phyloP scores from a whole-genome alignment of 2,329 filamentous ascomycete genomes.

The Paracorniculantispora psalliotae region DNA sequence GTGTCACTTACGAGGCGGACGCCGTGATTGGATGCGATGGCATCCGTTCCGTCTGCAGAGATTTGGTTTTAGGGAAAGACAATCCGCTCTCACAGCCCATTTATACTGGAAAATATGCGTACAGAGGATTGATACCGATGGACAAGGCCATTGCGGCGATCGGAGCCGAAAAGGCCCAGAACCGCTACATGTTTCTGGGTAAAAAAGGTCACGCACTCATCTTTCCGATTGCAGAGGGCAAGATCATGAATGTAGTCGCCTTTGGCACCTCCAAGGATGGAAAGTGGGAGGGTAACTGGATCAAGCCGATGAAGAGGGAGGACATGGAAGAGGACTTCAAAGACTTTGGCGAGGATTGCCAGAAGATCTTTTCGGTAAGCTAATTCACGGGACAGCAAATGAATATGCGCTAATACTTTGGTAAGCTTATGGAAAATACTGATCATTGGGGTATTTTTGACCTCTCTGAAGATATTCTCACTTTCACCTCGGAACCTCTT shows the following conservation, averaged over 20 bases:
- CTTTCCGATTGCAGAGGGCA: slow-evolving; percentile 52
- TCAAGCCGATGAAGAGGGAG: slow-evolving; percentile 9
- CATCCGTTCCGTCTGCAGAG: slow-evolving; percentile 52
- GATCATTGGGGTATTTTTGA: slow-evolving; percentile 12
- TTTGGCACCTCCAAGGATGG: slow-evolving; percentile 27
- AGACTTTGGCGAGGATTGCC: slow-evolving; percentile 12
- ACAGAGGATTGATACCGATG: slow-evolving; percentile 45
- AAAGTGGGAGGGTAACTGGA: slow-evolving; percentile 11
- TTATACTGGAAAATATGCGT: slow-evolving; percentile 55
- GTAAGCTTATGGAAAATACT: slow-evolving; percentile 13
- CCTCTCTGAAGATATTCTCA: slow-evolving; percentile 11
- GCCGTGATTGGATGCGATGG: slow-evolving; percentile 58
- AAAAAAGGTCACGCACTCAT: slow-evolving; percentile 51
- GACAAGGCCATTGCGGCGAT: slow-evolving; percentile 45
- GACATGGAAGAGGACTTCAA: slow-evolving; percentile 9
- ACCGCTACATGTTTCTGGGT: slow-evolving; percentile 33
- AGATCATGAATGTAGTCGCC: slow-evolving; percentile 52
- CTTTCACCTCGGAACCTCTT: slow-evolving; percentile 4
- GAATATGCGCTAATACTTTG: background rate
- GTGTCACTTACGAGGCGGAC: slow-evolving; percentile 32
- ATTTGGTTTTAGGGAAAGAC: slow-evolving; percentile 41
- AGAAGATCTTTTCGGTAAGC: slow-evolving; percentile 12
- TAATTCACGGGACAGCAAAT: background rate
- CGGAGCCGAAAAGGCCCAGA: slow-evolving; percentile 30
- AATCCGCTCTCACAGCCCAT: slow-evolving; percentile 32